phyloP scores from a whole-genome alignment of 345 rosid species.

The Reutealis trisperma region DNA sequence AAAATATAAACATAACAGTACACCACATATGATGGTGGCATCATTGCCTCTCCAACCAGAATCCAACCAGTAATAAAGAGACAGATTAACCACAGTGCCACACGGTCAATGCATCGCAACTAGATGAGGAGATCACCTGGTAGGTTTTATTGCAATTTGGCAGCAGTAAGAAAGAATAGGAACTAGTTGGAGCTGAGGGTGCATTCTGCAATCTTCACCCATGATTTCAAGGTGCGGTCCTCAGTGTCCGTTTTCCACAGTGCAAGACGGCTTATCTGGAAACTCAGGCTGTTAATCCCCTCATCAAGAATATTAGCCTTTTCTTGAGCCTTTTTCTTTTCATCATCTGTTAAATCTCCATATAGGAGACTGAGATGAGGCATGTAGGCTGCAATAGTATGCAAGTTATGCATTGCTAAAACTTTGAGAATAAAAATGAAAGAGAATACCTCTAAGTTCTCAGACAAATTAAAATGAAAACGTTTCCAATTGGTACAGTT shows the following conservation, averaged over 20 bases:
- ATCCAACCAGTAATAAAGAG: not conserved
- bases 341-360: slow-evolving; percentile 67
- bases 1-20: not conserved
- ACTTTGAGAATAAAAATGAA: not conserved
- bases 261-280: slow-evolving; percentile 54
- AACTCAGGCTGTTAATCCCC: slow-evolving; percentile 47
- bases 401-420: not conserved
- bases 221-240: slow-evolving; percentile 65
- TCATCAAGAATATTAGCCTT: slow-evolving; percentile 55
- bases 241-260: slow-evolving; percentile 65
- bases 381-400: slow-evolving; percentile 67
- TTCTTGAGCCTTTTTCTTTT: slow-evolving; percentile 72
- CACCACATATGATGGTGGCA: not conserved
- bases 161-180: not conserved
- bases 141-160: not conserved
- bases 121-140: not conserved
- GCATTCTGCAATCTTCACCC: slow-evolving; percentile 71
- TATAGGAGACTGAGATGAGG: slow-evolving; percentile 86
- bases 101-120: slow-evolving; percentile 2
- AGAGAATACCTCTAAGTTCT: not conserved
- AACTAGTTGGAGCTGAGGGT: slow-evolving; percentile 43
- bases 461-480: not conserved
- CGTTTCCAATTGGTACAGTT: not conserved
- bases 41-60: slow-evolving; percentile 3
- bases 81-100: not conserved